These are phyloP conservation scores for Clavariopsis aquatica DNA, from an alignment of 495 filamentous ascomycete species.

Conservation along the genomic window DNA sequence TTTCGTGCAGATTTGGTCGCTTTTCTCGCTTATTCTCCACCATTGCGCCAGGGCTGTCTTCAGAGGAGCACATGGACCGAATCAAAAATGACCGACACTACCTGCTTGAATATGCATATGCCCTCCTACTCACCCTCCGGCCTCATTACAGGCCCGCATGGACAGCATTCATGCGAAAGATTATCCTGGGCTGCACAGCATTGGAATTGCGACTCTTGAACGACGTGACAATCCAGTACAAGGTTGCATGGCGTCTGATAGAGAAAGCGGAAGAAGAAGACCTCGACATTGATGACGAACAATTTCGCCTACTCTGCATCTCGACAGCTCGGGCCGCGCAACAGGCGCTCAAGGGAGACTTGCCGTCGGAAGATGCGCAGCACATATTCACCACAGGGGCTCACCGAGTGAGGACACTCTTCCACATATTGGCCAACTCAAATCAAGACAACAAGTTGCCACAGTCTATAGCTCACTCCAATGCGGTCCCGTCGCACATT, in stretches of 20 bases:
- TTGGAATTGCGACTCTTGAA: neutral
- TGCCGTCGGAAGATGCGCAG: neutral
- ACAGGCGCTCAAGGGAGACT: neutral
- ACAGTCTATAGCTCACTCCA: neutral
- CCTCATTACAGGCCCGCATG: constrained; percentile 25
- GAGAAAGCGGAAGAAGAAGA: constrained; percentile 14
- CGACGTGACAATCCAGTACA: constrained; percentile 3
- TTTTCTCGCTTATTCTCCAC: constrained; percentile 33
- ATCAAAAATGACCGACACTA: constrained; percentile 27
- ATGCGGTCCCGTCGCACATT: constrained; percentile 9
- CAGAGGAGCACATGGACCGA: constrained; percentile 17
- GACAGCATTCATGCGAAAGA: constrained; percentile 28
- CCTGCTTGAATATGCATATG: constrained; percentile 28
- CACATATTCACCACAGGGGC: constrained; percentile 7
- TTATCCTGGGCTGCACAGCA: neutral
- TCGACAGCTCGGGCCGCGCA: constrained; percentile 1
- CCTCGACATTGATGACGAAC: constrained; percentile 37
- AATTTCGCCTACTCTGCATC: constrained; percentile 32
- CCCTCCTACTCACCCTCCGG: constrained; percentile 9
- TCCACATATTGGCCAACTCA: constrained; percentile 20
- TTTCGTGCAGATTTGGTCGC: constrained; percentile 50
- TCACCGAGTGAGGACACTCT: constrained; percentile 13
- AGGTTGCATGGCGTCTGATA: constrained; percentile 12
- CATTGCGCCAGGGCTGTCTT: neutral
- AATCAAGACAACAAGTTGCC: neutral